phyloP scores from a whole-genome alignment of 305 asterid species.

The Solanum hybrid region DNA sequence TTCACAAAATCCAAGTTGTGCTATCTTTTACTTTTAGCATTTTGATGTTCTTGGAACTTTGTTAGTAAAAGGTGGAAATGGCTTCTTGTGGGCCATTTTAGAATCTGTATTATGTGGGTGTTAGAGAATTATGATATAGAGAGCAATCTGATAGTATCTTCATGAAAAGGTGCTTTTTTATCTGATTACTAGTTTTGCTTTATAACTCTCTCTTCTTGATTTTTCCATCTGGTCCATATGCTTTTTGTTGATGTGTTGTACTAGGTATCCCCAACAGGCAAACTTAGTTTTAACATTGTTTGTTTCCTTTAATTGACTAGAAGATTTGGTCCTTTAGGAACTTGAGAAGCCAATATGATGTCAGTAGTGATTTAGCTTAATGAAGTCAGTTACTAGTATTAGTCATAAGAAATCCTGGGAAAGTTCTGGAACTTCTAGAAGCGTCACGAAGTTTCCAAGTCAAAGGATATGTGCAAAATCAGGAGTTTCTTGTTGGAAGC shows the following conservation, averaged over 20 bases:
- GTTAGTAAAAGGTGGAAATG: not conserved
- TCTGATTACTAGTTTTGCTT: not conserved
- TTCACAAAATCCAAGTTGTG: not conserved
- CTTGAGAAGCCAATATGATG: conserved; percentile 7
- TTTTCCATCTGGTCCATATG: not conserved
- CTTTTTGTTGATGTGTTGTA: not conserved
- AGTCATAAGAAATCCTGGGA: not conserved
- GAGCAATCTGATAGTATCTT: not conserved
- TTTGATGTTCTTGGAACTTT: conserved; percentile 1
- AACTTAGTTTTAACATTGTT: not conserved
- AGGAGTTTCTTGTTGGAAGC: not conserved
- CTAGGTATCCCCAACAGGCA: conserved; percentile 1
- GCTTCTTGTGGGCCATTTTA: conserved; percentile 10
- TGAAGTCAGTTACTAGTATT: not conserved
- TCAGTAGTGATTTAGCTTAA: not conserved
- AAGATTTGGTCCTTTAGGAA: not conserved
- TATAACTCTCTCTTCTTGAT: not conserved
- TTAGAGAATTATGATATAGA: not conserved
- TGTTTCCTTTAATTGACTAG: not conserved
- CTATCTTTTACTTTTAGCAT: not conserved
- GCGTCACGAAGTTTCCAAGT: not conserved
- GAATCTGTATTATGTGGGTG: conserved; percentile 5
- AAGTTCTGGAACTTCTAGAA: conserved; percentile 4
- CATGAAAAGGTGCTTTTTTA: not conserved
- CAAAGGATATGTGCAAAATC: not conserved